Base-by-base conservation (phyloP, 192 early-diverging fungal species). In the Pilobolus umbonatus region DNA sequence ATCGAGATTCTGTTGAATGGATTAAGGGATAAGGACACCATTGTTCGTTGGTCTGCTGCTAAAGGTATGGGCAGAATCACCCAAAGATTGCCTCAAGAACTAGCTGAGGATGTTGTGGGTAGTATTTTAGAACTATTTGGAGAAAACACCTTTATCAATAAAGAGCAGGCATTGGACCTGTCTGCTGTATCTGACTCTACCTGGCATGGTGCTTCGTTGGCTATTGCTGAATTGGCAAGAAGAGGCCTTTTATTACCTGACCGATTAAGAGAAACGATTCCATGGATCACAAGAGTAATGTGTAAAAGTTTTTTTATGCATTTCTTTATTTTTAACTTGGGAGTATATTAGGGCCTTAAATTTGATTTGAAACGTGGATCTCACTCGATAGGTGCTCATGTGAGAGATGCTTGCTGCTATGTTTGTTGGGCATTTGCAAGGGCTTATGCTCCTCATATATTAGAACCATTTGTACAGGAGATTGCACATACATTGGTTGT, bases 391-490 rank as follows among this genome's bases (percentile, higher is more conserved):
- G 96, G 96, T 3, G 75, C 92, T 10, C 88, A 95, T 69, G 94
- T 99, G 0, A 86, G 95, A 28, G 96, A 99, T 67, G 91, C 96
- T 0, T 91, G 91, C 29, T 94, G 95, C 60, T 99, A 99, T 74
- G 92, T 96, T 10, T 88, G 89, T 68, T 99, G 96, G 96, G 93
- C 94, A 24, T 94, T 99, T 71, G 94, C 94, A 22, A 80, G 95
- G 26, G 90, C 93, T 0, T 91, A 96, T 62, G 85, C 87, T 19
- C 80, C 85, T 1, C 71, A 80, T 0, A 74, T 92, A 12, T 60
- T 98, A 43, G 72, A 69, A 24, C 77, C 82, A 4, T 80, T 85
- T 75, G 80, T 87, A 12, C 28, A 68, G 4, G 65, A 79, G 21
- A 62, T 98, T 58, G 88, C 94, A 1, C 82, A 80, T 19, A 77